These are phyloP conservation scores for Penicillium parvum DNA, from an alignment of 495 filamentous ascomycete species.

Conservation along the genomic window DNA sequence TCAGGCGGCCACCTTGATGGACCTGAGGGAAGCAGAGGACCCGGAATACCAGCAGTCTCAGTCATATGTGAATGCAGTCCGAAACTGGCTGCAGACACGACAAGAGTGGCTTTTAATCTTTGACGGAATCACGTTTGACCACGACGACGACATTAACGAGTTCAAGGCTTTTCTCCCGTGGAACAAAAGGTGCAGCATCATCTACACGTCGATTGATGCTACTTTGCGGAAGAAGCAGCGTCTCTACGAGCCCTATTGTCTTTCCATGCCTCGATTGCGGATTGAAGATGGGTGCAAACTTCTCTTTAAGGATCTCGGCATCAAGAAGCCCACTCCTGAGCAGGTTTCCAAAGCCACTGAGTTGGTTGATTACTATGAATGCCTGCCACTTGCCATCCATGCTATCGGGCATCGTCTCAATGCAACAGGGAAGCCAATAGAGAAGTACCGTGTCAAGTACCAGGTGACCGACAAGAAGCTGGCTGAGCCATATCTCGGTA, in stretches of 20 bases:
- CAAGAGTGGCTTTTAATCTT: slow-evolving; percentile 72
- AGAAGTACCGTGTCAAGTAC: slow-evolving; percentile 61
- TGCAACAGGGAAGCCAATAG: slow-evolving; percentile 64
- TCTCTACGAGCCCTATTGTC: slow-evolving; percentile 69
- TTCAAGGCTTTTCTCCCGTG: slow-evolving; percentile 67
- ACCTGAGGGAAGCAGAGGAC: slow-evolving; percentile 34
- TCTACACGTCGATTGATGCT: slow-evolving; percentile 71
- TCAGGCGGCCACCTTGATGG: slow-evolving; percentile 54
- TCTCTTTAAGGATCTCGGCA: slow-evolving; percentile 52
- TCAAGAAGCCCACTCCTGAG: slow-evolving; percentile 46
- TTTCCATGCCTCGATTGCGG: slow-evolving; percentile 57
- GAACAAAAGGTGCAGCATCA: slow-evolving; percentile 61
- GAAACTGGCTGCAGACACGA: slow-evolving; percentile 65
- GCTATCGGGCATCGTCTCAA: slow-evolving; percentile 72
- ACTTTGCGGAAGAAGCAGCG: slow-evolving; percentile 63
- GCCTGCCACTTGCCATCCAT: slow-evolving; percentile 73
- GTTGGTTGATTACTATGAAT: slow-evolving; percentile 64
- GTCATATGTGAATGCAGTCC: slow-evolving; percentile 57
- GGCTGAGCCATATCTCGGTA: slow-evolving; percentile 63
- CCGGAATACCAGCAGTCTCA: slow-evolving; percentile 40
- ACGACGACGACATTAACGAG: slow-evolving; percentile 50
- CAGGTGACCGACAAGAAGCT: slow-evolving; percentile 65
- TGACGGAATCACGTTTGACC: slow-evolving; percentile 67
- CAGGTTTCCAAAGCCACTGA: slow-evolving; percentile 60
- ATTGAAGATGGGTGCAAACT: slow-evolving; percentile 56